Evolutionary conservation across 164 flowering plant genomes (phyloP).

Genomic region (Macadamia integrifolia): DNA sequence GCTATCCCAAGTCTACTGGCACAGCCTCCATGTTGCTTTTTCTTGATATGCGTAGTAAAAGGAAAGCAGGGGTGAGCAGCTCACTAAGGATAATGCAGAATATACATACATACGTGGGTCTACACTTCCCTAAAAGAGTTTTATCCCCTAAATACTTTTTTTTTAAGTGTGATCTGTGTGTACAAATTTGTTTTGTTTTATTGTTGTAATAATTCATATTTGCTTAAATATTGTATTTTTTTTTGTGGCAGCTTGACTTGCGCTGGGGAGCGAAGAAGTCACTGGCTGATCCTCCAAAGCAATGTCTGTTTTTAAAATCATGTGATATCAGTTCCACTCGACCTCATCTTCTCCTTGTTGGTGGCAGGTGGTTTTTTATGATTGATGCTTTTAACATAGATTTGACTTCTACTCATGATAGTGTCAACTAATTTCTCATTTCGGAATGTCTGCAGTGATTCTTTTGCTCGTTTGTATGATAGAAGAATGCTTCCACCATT

Average conservation of each 20-base stretch:
- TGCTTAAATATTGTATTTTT: conserved; percentile 6
- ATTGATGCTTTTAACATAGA: conserved; percentile 5
- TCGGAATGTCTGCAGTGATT: conserved; percentile 61
- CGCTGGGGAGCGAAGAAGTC: conserved; percentile 85
- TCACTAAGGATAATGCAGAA: no score
- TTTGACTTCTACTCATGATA: background rate
- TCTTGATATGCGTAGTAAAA: no score
- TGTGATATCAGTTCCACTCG: conserved; percentile 87
- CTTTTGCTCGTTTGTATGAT: conserved; percentile 95
- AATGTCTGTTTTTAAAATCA: conserved; percentile 67
- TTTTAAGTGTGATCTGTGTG: background rate
- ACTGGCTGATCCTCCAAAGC: conserved; percentile 79
- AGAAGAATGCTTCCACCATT: conserved; percentile 94
- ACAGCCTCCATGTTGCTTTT: no score
- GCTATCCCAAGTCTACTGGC: no score
- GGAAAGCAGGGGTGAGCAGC: no score
- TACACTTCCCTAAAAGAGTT: no score
- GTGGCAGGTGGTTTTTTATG: conserved; percentile 64
- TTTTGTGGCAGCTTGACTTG: conserved; percentile 75
- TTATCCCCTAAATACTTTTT: background rate
- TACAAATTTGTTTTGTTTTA: background rate
- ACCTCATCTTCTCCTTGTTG: conserved; percentile 94
- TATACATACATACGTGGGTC: no score
- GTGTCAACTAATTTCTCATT: conserved; percentile 6
- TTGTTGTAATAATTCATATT: conserved; percentile 2